These are phyloP conservation scores for Globisporangium canariense DNA, from an alignment of 352 stramenopile genomes.

Conservation along the genomic window DNA sequence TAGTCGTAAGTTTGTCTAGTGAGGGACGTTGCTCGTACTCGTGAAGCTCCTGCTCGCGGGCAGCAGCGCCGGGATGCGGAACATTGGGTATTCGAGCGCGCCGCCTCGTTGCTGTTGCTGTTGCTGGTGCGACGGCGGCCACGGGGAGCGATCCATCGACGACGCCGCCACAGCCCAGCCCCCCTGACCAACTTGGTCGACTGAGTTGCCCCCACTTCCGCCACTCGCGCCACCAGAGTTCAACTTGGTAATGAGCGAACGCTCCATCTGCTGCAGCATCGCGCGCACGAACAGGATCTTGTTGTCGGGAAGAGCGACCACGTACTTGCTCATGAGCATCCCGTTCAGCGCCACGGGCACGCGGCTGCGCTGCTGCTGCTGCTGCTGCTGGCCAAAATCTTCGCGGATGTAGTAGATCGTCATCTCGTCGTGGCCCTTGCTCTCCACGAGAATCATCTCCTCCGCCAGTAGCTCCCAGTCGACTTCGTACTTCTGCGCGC, in stretches of 20 bases:
- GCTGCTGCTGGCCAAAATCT: constrained; percentile 36
- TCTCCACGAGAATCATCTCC: constrained; percentile 79
- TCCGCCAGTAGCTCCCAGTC: constrained; percentile 78
- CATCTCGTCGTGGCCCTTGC: constrained; percentile 26
- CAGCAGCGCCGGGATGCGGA: constrained; percentile 42
- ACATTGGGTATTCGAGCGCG: constrained; percentile 60
- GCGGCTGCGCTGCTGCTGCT: constrained; percentile 5
- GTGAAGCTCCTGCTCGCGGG: constrained; percentile 29
- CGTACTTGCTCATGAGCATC: constrained; percentile 80
- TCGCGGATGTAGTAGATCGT: constrained; percentile 77
- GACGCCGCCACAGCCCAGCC: constrained; percentile 29
- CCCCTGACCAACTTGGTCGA: constrained; percentile 10
- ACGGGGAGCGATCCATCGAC: constrained; percentile 44
- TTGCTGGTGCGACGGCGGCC: constrained; percentile 31
- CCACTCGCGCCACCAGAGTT: constrained; percentile 24
- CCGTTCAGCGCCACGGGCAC: constrained; percentile 26
- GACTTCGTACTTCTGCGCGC: constrained; percentile 67
- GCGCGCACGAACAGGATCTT: constrained; percentile 79
- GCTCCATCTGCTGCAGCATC: constrained; percentile 86
- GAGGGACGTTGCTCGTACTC: neutral
- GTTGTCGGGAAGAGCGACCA: constrained; percentile 64
- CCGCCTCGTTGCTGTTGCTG: constrained; percentile 25
- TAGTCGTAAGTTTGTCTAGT: neutral
- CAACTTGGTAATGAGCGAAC: constrained; percentile 65
- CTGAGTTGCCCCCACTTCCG: constrained; percentile 6